A percentile compares a stretch with the other conserved stretches of the same genome.
These are phyloP conservation scores for Trametes villosa DNA, from an alignment of 768 basidiomycete genomes.

Conservation along the genomic window DNA sequence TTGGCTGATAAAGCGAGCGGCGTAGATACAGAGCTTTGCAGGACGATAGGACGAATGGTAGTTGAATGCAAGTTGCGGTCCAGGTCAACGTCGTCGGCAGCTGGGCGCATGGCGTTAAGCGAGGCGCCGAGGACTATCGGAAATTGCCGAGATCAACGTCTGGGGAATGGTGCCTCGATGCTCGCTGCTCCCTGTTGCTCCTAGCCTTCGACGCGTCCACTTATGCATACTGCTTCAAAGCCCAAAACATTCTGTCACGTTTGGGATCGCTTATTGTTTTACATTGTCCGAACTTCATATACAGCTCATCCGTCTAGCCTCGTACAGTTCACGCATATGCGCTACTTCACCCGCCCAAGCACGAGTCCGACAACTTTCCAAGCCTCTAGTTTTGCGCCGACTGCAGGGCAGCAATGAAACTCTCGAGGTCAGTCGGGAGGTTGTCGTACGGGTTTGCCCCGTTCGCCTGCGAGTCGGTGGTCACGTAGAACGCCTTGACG, in stretches of 20 bases:
- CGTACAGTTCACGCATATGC: neutral
- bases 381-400: neutral
- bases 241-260: too few relatives aligned
- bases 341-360: neutral
- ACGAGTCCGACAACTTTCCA: neutral
- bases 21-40: neutral
- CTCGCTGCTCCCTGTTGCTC: too few relatives aligned
- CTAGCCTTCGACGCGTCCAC: too few relatives aligned
- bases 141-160: too few relatives aligned
- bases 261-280: too few relatives aligned
- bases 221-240: too few relatives aligned
- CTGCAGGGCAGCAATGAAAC: slow-evolving; percentile 21
- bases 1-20: slow-evolving; percentile 1
- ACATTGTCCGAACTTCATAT: too few relatives aligned
- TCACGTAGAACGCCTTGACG: slow-evolving; percentile 38
- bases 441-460: slow-evolving; percentile 27
- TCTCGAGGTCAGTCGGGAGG: slow-evolving; percentile 29
- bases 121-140: too few relatives aligned
- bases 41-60: neutral
- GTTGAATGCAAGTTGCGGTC: neutral
- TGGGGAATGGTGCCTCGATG: too few relatives aligned
- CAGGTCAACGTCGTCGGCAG: neutral
- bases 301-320: too few relatives aligned
- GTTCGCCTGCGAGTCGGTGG: slow-evolving; percentile 30
- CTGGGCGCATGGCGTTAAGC: too few relatives aligned